phyloP scores from a whole-genome alignment of 257 asterid species.

The Nicotiana noctiflora region DNA sequence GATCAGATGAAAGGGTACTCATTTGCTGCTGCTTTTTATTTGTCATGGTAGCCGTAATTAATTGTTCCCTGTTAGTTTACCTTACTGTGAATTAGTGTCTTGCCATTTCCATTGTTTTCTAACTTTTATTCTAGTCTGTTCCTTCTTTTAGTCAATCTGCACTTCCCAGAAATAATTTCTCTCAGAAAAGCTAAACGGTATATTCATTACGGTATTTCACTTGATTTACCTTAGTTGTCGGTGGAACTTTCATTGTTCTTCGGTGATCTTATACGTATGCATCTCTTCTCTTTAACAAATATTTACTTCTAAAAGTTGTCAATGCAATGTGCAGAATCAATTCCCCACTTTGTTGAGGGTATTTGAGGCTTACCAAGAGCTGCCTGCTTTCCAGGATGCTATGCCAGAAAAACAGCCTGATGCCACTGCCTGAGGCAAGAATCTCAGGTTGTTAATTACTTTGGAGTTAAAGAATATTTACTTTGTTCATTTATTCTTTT shows the following conservation, averaged over 20 bases:
- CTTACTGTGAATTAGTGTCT: not conserved
- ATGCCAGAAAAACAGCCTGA: constrained; percentile 59
- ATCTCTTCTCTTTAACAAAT: not conserved
- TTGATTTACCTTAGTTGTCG: not conserved
- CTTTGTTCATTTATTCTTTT: not conserved
- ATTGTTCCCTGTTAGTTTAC: not conserved
- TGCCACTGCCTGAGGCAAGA: constrained; percentile 37
- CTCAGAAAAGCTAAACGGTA: not conserved
- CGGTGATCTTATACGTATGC: not conserved
- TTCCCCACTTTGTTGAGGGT: constrained; percentile 41
- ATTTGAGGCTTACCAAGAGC: constrained; percentile 34
- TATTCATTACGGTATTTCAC: constrained; percentile 1
- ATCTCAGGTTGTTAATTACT: constrained; percentile 14
- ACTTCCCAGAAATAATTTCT: constrained; percentile 1
- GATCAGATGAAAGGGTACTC: not conserved
- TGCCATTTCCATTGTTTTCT: not conserved
- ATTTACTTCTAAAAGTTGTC: not conserved
- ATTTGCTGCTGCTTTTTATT: not conserved
- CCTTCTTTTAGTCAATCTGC: not conserved
- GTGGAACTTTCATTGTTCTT: not conserved
- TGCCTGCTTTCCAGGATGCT: constrained; percentile 46
- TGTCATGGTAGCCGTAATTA: not conserved
- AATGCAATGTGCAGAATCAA: constrained; percentile 31
- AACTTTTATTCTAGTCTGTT: not conserved
- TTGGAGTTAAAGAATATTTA: not conserved